A percentile compares a stretch with the other conserved stretches of the same genome.
Evolutionary conservation across 2,329 filamentous ascomycete genomes (phyloP).

Genomic region (Colletotrichum caudatum): DNA sequence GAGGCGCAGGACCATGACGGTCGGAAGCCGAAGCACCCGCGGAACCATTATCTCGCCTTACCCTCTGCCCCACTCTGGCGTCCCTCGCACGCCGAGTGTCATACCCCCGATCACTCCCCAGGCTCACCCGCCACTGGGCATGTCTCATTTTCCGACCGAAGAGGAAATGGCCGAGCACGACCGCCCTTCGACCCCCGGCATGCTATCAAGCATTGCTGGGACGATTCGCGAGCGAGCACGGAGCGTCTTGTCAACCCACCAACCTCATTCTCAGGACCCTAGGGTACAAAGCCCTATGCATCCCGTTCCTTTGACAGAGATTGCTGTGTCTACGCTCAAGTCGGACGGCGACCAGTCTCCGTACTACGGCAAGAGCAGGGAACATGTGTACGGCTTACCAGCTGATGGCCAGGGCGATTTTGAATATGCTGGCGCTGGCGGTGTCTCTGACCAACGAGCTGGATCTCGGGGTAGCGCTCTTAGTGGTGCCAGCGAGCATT

Average conservation of each 20-base stretch:
- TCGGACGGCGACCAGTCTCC: constrained; percentile 56
- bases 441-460: constrained; percentile 50
- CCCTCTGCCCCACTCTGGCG: constrained; percentile 23
- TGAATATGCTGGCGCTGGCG: constrained; percentile 62
- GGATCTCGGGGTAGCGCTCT: constrained; percentile 56
- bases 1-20: constrained; percentile 71
- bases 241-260: constrained; percentile 55
- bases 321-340: constrained; percentile 63
- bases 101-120: constrained; percentile 23
- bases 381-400: constrained; percentile 59
- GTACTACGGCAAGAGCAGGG: constrained; percentile 54
- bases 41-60: constrained; percentile 35
- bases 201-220: constrained; percentile 68
- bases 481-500: constrained; percentile 56
- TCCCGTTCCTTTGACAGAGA: constrained; percentile 73
- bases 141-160: constrained; percentile 83
- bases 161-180: constrained; percentile 70
- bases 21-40: constrained; percentile 50
- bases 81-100: constrained; percentile 47
- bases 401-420: constrained; percentile 60
- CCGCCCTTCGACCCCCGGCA: constrained; percentile 58
- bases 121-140: constrained; percentile 82
- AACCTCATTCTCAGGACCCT: constrained; percentile 54
- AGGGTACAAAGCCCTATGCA: constrained; percentile 68
- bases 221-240: constrained; percentile 63